Base-by-base conservation (phyloP, 2,329 filamentous ascomycete species). In the Monosporascus sp. region DNA sequence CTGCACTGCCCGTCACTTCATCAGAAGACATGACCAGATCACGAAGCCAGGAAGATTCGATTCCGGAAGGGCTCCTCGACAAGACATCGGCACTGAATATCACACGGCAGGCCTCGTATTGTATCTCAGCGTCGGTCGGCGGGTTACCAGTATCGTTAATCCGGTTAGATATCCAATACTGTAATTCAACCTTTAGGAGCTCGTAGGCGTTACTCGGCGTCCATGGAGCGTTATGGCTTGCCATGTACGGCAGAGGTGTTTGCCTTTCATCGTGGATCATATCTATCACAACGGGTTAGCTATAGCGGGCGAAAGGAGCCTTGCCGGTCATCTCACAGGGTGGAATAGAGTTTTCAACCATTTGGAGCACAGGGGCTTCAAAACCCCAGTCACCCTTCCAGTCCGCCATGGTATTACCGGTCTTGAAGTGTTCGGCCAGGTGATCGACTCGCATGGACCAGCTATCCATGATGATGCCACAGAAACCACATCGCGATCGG, bases 361-460 rank as follows among this genome's bases (percentile, higher is more conserved):
- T 79, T 57, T 82, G 75, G 60, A 84, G 72, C 43, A 86, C 78
- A 37, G 80, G 77, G 27, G 73, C 71, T 52, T 86, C 83, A 57
- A 87, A 86, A 74, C 84, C 84, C 82, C 83, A 86, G 68, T 84
- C 83, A 72, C 84, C 84, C 74, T 85, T 84, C 84, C 84, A 87
- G 68, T 86, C 81, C 57, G 79, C 80, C 83, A 87, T 87, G 62
- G 79, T 82, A 58, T 78, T 80, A 70, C 84, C 82, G 26, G 76
- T 79, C 69, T 85, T 86, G 73, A 86, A 87, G 68, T 86, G 84
- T 58, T 85, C 81, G n/a, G 84, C 83, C 40, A 86, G 70, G 63
- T 87, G 84, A 61, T 86, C 83, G 17, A 80, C 74, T 63, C 84
- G 74, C 52, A 78, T 73, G 9, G 75, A 77, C 84, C 84, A 87